These are phyloP conservation scores for Epicoccum sorghinum DNA, from an alignment of 2,329 filamentous ascomycete genomes.

Conservation along the genomic window DNA sequence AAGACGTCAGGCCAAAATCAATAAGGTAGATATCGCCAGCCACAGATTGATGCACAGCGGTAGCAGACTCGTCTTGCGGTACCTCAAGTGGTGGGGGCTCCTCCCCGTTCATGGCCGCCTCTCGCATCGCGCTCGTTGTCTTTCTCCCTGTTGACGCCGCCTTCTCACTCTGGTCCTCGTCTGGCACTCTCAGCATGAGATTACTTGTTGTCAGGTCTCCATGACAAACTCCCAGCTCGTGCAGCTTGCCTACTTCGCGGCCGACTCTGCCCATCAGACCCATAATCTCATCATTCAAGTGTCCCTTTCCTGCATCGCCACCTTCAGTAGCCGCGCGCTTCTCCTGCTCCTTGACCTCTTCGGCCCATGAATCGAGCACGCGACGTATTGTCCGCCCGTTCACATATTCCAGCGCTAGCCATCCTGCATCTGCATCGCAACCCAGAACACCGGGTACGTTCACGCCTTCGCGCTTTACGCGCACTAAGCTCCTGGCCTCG, in stretches of 20 bases:
- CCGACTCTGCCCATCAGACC: slow-evolving; percentile 74
- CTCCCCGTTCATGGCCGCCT: slow-evolving; percentile 28
- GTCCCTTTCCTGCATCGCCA: slow-evolving; percentile 24
- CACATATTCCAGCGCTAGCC: slow-evolving; percentile 58
- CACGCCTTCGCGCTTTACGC: slow-evolving; percentile 79
- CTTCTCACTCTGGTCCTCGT: neutral
- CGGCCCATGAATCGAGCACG: slow-evolving; percentile 71
- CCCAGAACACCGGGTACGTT: slow-evolving; percentile 82
- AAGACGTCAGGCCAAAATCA: slow-evolving; percentile 88
- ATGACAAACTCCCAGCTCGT: slow-evolving; percentile 86
- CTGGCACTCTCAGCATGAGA: slow-evolving; percentile 71
- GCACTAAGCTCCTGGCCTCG: slow-evolving; percentile 83
- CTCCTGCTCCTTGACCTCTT: slow-evolving; percentile 28
- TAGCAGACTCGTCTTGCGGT: neutral
- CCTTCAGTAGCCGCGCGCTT: slow-evolving; percentile 5
- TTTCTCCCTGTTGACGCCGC: slow-evolving; percentile 16
- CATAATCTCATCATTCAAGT: slow-evolving; percentile 37
- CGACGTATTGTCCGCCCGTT: slow-evolving; percentile 73
- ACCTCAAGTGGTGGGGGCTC: slow-evolving; percentile 14
- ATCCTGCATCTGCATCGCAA: slow-evolving; percentile 64
- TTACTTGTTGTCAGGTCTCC: slow-evolving; percentile 98
- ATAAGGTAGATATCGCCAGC: slow-evolving; percentile 83
- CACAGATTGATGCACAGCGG: slow-evolving; percentile 6
- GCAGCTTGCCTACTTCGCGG: slow-evolving; percentile 73
- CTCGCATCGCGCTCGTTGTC: slow-evolving; percentile 30